phyloP scores from a whole-genome alignment of 352 stramenopile genomes.

The Phytophthora pinifolia region DNA sequence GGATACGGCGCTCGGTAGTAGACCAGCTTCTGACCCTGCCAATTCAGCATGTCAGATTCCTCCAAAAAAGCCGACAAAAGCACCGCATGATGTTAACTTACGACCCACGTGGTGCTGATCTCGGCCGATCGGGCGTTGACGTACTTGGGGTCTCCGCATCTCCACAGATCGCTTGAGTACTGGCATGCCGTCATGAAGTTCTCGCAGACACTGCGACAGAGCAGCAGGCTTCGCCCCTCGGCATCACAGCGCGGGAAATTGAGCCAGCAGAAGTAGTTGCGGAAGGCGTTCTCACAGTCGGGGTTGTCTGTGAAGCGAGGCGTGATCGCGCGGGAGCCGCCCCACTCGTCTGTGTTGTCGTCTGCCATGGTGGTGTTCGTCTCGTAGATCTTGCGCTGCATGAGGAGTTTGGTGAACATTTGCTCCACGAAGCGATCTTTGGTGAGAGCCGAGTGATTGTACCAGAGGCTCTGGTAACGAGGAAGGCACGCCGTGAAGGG shows the following conservation, averaged over 20 bases:
- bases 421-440: conserved; percentile 75
- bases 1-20: conserved; percentile 83
- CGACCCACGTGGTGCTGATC: conserved; percentile 57
- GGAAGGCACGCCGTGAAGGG: conserved; percentile 76
- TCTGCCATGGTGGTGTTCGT: conserved; percentile 62
- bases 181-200: conserved; percentile 91
- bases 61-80: conserved; percentile 1
- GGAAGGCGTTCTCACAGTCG: conserved; percentile 90
- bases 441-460: conserved; percentile 70
- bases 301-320: conserved; percentile 84
- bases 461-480: conserved; percentile 73
- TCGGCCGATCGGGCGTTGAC: conserved; percentile 70
- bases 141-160: conserved; percentile 78
- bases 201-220: conserved; percentile 90
- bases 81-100: conserved; percentile 26
- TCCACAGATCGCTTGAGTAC: conserved; percentile 82
- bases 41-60: conserved; percentile 1
- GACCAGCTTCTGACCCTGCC: conserved; percentile 60
- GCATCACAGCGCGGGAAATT: conserved; percentile 92
- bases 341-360: conserved; percentile 72
- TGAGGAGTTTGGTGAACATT: conserved; percentile 64
- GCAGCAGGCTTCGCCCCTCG: conserved; percentile 70
- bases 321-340: conserved; percentile 48
- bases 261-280: conserved; percentile 90
- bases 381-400: conserved; percentile 62